These are phyloP conservation scores for Solanum sejunctum DNA, from an alignment of 257 asterid species.

Conservation along the genomic window DNA sequence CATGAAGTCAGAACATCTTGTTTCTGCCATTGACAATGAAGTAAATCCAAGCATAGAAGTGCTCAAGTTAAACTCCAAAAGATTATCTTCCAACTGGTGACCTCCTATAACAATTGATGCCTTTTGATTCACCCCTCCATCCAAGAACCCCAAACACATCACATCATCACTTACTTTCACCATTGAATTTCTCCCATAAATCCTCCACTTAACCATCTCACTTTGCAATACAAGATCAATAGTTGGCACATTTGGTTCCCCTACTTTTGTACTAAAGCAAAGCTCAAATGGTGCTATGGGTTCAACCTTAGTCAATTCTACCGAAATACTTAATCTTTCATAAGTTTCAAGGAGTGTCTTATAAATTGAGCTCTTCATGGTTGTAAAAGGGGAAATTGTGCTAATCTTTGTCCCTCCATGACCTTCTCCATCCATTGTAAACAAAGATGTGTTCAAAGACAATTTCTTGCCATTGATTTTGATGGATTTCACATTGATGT, in stretches of 20 bases:
- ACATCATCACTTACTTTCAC: slow-evolving; percentile 45
- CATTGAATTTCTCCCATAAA: slow-evolving; percentile 53
- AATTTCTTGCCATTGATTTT: slow-evolving; percentile 39
- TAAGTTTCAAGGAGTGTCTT: slow-evolving; percentile 32
- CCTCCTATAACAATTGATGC: slow-evolving; percentile 66
- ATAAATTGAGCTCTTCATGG: slow-evolving; percentile 39
- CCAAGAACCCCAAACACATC: slow-evolving; percentile 75
- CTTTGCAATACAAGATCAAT: slow-evolving; percentile 73
- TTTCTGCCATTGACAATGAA: slow-evolving; percentile 16
- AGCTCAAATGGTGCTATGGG: slow-evolving; percentile 52
- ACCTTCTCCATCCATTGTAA: slow-evolving; percentile 21
- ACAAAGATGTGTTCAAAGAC: neutral
- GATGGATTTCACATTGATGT: slow-evolving; percentile 42
- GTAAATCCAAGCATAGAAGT: slow-evolving; percentile 79
- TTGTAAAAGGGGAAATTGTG: slow-evolving; percentile 46
- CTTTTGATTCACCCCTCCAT: slow-evolving; percentile 46
- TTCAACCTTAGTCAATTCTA: slow-evolving; percentile 36
- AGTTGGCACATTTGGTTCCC: slow-evolving; percentile 34
- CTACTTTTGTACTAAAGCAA: slow-evolving; percentile 42
- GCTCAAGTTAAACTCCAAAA: slow-evolving; percentile 59
- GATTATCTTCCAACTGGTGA: slow-evolving; percentile 58
- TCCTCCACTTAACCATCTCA: slow-evolving; percentile 81
- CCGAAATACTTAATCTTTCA: slow-evolving; percentile 22
- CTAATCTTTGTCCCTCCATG: slow-evolving; percentile 34
- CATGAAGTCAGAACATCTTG: slow-evolving; percentile 34